Percentiles rank a stretch among this genome's conserved stretches.
Conservation (phyloP, 2,329 filamentous ascomycete species). For the Nothopassalora personata region DNA sequence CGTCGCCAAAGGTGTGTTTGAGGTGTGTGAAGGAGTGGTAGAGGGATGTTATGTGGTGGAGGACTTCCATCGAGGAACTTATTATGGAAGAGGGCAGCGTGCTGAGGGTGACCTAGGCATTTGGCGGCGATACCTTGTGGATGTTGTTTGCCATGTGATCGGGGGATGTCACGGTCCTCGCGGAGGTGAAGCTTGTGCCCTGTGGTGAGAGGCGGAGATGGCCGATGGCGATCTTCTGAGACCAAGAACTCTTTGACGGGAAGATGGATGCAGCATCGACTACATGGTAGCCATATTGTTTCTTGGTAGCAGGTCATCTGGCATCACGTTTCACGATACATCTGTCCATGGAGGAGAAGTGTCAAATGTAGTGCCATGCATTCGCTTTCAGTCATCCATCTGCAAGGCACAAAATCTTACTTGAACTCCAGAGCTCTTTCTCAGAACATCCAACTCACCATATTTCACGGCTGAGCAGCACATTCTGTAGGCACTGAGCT, state of each 20-base stretch:
- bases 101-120: background rate
- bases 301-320: too few species aligned
- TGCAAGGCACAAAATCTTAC: background rate
- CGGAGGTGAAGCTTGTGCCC: background rate
- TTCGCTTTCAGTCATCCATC: background rate
- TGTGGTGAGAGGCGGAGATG: background rate
- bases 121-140: background rate
- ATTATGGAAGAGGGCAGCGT: background rate
- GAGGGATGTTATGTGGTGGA: constrained; percentile 30
- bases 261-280: too few species aligned
- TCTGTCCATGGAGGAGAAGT: too few species aligned
- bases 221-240: background rate
- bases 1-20: constrained; percentile 25
- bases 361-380: too few species aligned
- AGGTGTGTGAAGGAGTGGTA: constrained; percentile 32
- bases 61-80: constrained; percentile 14
- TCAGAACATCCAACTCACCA: background rate
- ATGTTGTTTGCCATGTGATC: background rate
- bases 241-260: background rate
- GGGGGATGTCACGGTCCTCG: background rate
- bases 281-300: too few species aligned
- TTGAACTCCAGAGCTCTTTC: background rate
- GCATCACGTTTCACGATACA: too few species aligned
- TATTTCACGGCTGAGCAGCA: background rate
- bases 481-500: background rate